phyloP scores from a whole-genome alignment of 1,284 basidiomycete species.

The Pseudozyma flocculosa region DNA sequence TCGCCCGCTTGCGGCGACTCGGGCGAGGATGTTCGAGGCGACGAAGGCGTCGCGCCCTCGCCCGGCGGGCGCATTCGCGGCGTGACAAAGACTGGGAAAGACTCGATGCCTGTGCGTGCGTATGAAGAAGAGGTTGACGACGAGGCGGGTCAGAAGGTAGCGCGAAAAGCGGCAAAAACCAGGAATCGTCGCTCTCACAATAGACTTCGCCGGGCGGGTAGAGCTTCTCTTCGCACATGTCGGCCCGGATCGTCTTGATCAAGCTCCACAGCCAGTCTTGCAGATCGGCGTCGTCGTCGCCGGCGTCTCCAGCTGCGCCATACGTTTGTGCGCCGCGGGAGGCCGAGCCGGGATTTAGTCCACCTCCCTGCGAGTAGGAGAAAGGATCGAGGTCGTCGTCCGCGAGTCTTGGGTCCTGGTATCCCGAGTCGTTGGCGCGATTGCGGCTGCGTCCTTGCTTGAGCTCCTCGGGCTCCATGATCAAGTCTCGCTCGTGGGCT shows the following conservation, averaged over 20 bases:
- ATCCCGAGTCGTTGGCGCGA: slow-evolving; percentile 30
- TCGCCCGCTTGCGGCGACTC: not conserved
- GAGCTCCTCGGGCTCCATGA: slow-evolving; percentile 31
- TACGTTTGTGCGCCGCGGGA: no score
- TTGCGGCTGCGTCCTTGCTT: slow-evolving; percentile 41
- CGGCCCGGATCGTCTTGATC: slow-evolving; percentile 52
- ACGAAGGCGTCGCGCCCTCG: slow-evolving; percentile 14
- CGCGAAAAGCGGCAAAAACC: not conserved
- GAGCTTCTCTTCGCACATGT: slow-evolving; percentile 41
- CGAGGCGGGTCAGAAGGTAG: no score
- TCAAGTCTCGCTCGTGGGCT: slow-evolving; percentile 22
- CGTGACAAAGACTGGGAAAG: slow-evolving; percentile 45
- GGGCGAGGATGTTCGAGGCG: slow-evolving; percentile 1
- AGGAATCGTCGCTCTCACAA: no score
- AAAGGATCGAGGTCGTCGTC: slow-evolving; percentile 31
- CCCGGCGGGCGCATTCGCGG: slow-evolving; percentile 13
- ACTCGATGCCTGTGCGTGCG: slow-evolving; percentile 37
- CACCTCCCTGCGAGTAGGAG: slow-evolving; percentile 28
- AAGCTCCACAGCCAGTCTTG: slow-evolving; percentile 49
- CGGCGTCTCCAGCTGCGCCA: not conserved
- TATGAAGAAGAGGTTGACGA: no score
- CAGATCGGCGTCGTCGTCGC: slow-evolving; percentile 23
- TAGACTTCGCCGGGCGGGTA: slow-evolving; percentile 51
- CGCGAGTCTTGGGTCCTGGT: slow-evolving; percentile 32
- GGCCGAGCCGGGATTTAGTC: slow-evolving; percentile 3